Conservation (phyloP, 2,329 filamentous ascomycete species). For the Exophiala dermatitidis region DNA sequence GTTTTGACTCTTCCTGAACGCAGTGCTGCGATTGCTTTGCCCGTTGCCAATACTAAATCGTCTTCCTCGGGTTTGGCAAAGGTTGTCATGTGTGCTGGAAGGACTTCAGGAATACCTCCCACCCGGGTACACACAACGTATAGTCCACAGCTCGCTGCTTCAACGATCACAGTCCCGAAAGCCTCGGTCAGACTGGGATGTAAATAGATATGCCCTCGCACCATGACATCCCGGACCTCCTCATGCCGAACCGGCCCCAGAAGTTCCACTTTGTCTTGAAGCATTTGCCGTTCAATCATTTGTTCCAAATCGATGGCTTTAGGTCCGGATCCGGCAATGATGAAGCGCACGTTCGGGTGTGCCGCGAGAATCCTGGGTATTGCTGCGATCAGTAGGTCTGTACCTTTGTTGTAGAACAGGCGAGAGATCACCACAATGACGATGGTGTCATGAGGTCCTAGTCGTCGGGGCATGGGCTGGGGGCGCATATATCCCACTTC, state of each 20-base stretch:
- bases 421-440: slow-evolving; percentile 96
- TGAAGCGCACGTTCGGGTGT: slow-evolving; percentile 89
- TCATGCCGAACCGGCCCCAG: slow-evolving; percentile 89
- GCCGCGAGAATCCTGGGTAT: slow-evolving; percentile 85
- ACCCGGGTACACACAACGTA: slow-evolving; percentile 97
- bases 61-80: slow-evolving; percentile 97
- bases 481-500: slow-evolving; percentile 29
- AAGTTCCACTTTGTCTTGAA: slow-evolving; percentile 90
- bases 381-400: slow-evolving; percentile 89
- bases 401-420: slow-evolving; percentile 98
- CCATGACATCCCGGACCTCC: slow-evolving; percentile 95
- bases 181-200: slow-evolving; percentile 93
- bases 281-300: slow-evolving; percentile 89
- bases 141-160: slow-evolving; percentile 88
- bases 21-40: slow-evolving; percentile 77
- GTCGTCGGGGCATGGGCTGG: slow-evolving; percentile 54
- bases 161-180: slow-evolving; percentile 95
- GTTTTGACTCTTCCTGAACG: slow-evolving; percentile 81
- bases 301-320: slow-evolving; percentile 98
- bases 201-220: slow-evolving; percentile 90
- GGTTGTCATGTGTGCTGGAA: slow-evolving; percentile 93
- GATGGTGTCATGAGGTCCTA: slow-evolving; percentile 78
- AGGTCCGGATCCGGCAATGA: slow-evolving; percentile 90
- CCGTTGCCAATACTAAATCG: slow-evolving; percentile 82
- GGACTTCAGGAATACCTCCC: slow-evolving; percentile 90